These are phyloP conservation scores for Knoxdaviesia capensis DNA, from an alignment of 2,329 filamentous ascomycete species.

Conservation along the genomic window DNA sequence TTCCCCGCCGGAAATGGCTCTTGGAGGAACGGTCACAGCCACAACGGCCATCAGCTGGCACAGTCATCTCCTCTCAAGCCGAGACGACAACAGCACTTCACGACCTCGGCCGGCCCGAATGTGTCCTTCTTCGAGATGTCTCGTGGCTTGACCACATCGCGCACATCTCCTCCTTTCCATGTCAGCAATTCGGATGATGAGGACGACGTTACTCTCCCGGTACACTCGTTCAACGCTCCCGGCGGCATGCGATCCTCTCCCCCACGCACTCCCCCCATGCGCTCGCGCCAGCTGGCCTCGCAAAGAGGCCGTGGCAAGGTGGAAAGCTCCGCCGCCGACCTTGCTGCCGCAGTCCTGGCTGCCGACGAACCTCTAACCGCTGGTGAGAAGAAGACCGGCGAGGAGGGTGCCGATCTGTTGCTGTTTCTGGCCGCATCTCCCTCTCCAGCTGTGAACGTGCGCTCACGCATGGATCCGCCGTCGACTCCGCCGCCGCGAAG, in stretches of 20 bases:
- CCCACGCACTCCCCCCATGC: slow-evolving; percentile 56
- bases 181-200: slow-evolving; percentile 49
- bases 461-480: slow-evolving; percentile 43
- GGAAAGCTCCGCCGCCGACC: slow-evolving; percentile 14
- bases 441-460: slow-evolving; percentile 49
- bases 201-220: slow-evolving; percentile 51
- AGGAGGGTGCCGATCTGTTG: slow-evolving; percentile 65
- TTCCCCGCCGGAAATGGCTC: slow-evolving; percentile 30
- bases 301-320: slow-evolving; percentile 27
- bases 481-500: slow-evolving; percentile 54
- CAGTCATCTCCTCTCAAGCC: slow-evolving; percentile 77
- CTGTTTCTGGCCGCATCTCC: slow-evolving; percentile 82
- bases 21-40: slow-evolving; percentile 40
- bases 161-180: slow-evolving; percentile 38
- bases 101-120: slow-evolving; percentile 47
- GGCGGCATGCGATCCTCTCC: slow-evolving; percentile 52
- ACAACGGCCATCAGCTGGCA: slow-evolving; percentile 43
- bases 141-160: slow-evolving; percentile 44
- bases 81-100: slow-evolving; percentile 54
- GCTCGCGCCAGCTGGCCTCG: slow-evolving; percentile 25
- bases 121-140: slow-evolving; percentile 56
- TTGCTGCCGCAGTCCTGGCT: slow-evolving; percentile 12
- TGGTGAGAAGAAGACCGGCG: slow-evolving; percentile 29
- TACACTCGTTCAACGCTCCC: slow-evolving; percentile 45
- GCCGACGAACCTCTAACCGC: slow-evolving; percentile 1